Evolutionary conservation across 2,329 filamentous ascomycete genomes (phyloP).

Genomic region (Chalaropsis ovoidea): DNA sequence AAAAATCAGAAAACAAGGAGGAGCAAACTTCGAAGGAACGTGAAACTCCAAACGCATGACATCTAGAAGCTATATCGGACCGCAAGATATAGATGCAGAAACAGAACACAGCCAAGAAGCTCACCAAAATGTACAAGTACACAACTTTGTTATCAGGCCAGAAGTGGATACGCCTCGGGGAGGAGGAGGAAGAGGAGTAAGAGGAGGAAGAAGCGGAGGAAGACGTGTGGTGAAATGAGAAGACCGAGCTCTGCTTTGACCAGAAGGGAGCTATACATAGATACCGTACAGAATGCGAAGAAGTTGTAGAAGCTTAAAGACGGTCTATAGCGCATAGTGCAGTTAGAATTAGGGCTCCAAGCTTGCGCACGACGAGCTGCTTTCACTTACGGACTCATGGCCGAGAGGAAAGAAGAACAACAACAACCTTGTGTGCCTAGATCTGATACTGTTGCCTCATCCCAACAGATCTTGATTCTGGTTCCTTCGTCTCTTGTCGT

Average conservation of each 20-base stretch:
- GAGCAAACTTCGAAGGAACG: not conserved
- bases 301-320: not conserved
- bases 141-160: constrained; percentile 7
- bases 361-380: not conserved
- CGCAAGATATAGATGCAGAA: not conserved
- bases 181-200: not conserved
- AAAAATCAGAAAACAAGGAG: constrained; percentile 2
- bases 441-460: constrained; percentile 1
- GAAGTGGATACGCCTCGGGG: not conserved
- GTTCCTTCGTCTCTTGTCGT: not conserved
- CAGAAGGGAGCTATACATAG: constrained; percentile 2
- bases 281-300: not conserved
- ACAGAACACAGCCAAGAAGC: not conserved
- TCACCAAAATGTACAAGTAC: constrained; percentile 1
- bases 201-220: not conserved
- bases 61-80: constrained; percentile 10
- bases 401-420: too few relatives aligned
- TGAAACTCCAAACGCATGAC: constrained; percentile 14
- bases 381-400: not conserved
- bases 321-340: not conserved
- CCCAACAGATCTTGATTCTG: not conserved
- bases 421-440: not conserved
- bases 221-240: constrained; percentile 3
- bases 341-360: not conserved
- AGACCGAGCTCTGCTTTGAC: constrained; percentile 9